Evolutionary conservation across 2,329 filamentous ascomycete species (phyloP), one percentile per base, ranked within the genome.

Genomic region (Xylaria sp.): DNA sequence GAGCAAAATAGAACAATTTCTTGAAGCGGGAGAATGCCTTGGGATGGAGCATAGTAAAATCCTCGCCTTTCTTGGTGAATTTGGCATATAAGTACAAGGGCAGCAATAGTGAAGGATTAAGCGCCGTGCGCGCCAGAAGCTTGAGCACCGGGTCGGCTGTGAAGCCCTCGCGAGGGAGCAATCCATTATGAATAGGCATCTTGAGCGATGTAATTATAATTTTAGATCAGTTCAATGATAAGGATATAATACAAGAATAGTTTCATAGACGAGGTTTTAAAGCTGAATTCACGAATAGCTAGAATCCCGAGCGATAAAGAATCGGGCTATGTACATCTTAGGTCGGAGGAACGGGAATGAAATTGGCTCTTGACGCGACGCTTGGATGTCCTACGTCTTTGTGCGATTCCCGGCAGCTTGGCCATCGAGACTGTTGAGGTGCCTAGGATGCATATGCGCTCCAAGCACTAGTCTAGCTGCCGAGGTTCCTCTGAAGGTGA

Each of bases 81-180:
- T 86, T 85, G 9, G 88, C 86, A 25, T 90, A 82, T 4, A 92
- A 83, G 54, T 92, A 75, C 28, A 93, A 82, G 0, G 90, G 87
- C 13, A 93, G 80, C 0, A 91, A 85, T 23, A 92, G 80, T 48
- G 84, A 82, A 1, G 91, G 91, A 75, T 92, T 91, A 68, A 93
- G 81, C 7, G 86, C 83, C 0, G 90, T 93, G 63, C 83, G 82
- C 71, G 86, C 85, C 72, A 93, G 76, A 49, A 91, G 75, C 48
- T 83, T 83, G 43, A 86, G 80, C 68, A 92, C 71, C 13, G 89
- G 87, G 75, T 92, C 91, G 68, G 83, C 83, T 43, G 85, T 88
- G 75, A 92, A 85, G 56, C 86, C 86, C 80, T 88, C 86, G 68
- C 86, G 85, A 20, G 86, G 86, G 39, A 88, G 78, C 72, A 86